Evolutionary conservation across 495 filamentous ascomycete genomes (phyloP).

Genomic region (Penicillium cinerascens): DNA sequence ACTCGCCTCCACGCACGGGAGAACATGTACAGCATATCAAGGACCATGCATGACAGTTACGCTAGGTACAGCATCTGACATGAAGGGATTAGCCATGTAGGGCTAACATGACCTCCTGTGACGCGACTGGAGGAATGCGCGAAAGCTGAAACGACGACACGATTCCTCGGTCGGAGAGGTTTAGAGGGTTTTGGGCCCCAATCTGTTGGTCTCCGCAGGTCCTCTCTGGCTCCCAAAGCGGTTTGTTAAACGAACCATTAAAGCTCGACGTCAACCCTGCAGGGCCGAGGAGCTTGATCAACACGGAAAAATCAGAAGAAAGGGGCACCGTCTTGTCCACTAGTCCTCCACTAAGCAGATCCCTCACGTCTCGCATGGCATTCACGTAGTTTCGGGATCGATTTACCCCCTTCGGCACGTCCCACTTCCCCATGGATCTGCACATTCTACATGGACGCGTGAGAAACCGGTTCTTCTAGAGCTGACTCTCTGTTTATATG

Average conservation of each 20-base stretch:
- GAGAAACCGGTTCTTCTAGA: neutral
- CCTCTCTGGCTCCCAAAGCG: neutral
- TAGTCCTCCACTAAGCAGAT: conserved; percentile 1
- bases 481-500: neutral
- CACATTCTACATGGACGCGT: conserved; percentile 18
- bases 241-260: neutral
- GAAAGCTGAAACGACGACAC: neutral
- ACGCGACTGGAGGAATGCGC: conserved; percentile 3
- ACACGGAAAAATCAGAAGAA: neutral
- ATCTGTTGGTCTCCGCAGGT: neutral
- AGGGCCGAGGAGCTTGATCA: neutral
- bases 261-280: conserved; percentile 17
- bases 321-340: neutral
- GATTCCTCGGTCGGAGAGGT: too few relatives aligned
- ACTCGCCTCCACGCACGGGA: too few relatives aligned
- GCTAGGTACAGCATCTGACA: neutral
- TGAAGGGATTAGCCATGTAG: conserved; percentile 19
- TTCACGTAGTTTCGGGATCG: conserved; percentile 12
- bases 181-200: neutral
- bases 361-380: conserved; percentile 22
- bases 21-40: too few relatives aligned
- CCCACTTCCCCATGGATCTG: conserved; percentile 19
- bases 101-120: neutral
- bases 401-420: conserved; percentile 21
- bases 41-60: neutral